These are phyloP conservation scores for Psidium friedrichsthalianum DNA, from an alignment of 345 rosid species.

Conservation along the genomic window DNA sequence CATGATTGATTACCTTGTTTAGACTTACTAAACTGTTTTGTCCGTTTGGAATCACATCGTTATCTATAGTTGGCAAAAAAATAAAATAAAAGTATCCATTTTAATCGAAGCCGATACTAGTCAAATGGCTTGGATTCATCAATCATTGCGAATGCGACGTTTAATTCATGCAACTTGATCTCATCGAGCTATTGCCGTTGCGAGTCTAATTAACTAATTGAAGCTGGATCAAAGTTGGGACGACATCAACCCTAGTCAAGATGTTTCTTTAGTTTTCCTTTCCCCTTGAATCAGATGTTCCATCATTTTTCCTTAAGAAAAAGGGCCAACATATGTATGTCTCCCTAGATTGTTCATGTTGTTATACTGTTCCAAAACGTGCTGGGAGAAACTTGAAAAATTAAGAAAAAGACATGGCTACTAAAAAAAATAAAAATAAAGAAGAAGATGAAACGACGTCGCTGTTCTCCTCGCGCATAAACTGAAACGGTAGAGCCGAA, in stretches of 20 bases:
- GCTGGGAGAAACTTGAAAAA: not conserved
- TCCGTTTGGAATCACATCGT: too few relatives aligned
- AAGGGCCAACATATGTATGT: not conserved
- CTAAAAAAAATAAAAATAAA: fast-evolving
- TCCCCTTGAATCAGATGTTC: not conserved
- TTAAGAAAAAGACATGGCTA: not conserved
- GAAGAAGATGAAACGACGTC: not conserved
- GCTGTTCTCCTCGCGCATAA: not conserved
- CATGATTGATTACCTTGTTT: not conserved
- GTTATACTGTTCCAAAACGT: not conserved
- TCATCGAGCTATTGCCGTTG: not conserved
- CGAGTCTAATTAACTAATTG: not conserved
- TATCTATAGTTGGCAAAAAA: not conserved
- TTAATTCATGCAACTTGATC: not conserved
- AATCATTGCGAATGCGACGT: not conserved
- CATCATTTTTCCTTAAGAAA: not conserved
- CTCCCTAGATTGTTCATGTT: not conserved
- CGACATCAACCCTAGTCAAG: not conserved
- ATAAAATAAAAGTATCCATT: not conserved
- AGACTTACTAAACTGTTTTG: too few relatives aligned
- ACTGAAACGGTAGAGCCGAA: not conserved
- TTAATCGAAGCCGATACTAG: too few relatives aligned
- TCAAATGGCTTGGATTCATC: not conserved
- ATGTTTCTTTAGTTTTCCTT: not conserved
- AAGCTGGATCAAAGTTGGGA: fast-evolving